These are phyloP conservation scores for Colletotrichum incanum DNA, from an alignment of 2,329 filamentous ascomycete genomes.

Conservation along the genomic window DNA sequence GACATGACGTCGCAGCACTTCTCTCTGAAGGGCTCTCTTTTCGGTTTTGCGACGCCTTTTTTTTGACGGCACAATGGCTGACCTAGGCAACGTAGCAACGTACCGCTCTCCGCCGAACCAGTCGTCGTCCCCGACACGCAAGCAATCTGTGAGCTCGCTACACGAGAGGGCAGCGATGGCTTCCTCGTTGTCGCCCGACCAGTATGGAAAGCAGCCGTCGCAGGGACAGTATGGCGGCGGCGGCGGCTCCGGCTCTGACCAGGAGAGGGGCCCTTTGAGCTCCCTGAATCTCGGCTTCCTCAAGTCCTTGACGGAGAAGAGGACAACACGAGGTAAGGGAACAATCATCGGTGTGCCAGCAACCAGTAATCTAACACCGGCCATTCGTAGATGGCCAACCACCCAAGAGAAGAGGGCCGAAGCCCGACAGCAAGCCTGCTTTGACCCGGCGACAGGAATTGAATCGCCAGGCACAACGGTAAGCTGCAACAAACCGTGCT, in stretches of 20 bases:
- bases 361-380: slow-evolving; percentile 5
- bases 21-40: slow-evolving; percentile 4
- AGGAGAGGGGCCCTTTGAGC: slow-evolving; percentile 58
- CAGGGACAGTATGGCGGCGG: slow-evolving; percentile 46
- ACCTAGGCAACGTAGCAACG: slow-evolving; percentile 53
- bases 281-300: slow-evolving; percentile 73
- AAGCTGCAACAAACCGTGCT: slow-evolving; percentile 48
- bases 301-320: slow-evolving; percentile 81
- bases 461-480: slow-evolving; percentile 97
- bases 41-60: not conserved
- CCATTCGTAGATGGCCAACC: slow-evolving; percentile 79
- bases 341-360: slow-evolving; percentile 4
- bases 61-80: slow-evolving; percentile 49
- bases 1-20: slow-evolving; percentile 13
- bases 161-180: slow-evolving; percentile 59
- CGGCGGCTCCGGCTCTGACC: slow-evolving; percentile 41
- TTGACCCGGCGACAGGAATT: slow-evolving; percentile 93
- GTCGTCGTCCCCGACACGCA: slow-evolving; percentile 51
- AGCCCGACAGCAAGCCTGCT: slow-evolving; percentile 96
- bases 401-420: slow-evolving; percentile 91
- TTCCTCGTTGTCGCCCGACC: slow-evolving; percentile 63
- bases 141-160: slow-evolving; percentile 51
- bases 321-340: slow-evolving; percentile 78
- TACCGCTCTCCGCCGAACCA: slow-evolving; percentile 56
- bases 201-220: slow-evolving; percentile 49